Base-by-base conservation (phyloP, 257 asterid species). In the Lantana camara region DNA sequence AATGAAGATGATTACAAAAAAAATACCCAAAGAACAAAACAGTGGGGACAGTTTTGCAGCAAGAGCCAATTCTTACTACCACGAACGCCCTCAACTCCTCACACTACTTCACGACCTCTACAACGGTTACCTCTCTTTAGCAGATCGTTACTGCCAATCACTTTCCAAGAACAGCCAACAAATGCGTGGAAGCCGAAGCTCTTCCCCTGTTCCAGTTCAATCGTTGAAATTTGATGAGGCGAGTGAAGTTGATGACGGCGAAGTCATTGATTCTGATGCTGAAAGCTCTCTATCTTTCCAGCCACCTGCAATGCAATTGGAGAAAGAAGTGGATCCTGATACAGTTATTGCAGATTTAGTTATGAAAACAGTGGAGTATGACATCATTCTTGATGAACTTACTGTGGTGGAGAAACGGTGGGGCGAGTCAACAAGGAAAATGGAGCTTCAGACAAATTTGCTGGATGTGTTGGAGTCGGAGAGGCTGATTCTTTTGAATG, bases 401-500 rank as follows among this genome's bases (percentile, higher is more conserved):
- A 59, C 24, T 15, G 57, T 41, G 34, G 84, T 75, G 57, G 99
- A 90, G 67, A 81, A 70, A 60, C 67, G 70, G 50, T 73, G 74
- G 64, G 74, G 59, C 0, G 97, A 93, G 63, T 88, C 95, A 0
- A 77, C 78, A 0, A 76, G 92, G 74, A 93, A 93, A 75, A 80
- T 76, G 52, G 97, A 90, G 48, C 80, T 93, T 78, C 97, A 93
- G 78, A 79, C 75, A 82, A 93, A 92, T 73, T 69, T 93, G 72
- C 21, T 93, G 77, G 99, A 87, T 4, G 97, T 93, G 60, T 54
- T 93, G 76, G 99, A 93, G 64, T 90, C 99, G 0, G 99, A 93
- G 80, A 81, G 99, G 77, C 17, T 84, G 81, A 90, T 93, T 38
- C 73, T 93, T 57, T 68, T 93, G 64, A 93, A 86, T 23, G 97